phyloP scores from a whole-genome alignment of 495 filamentous ascomycete genomes.

The Glarea lozoyensis region DNA sequence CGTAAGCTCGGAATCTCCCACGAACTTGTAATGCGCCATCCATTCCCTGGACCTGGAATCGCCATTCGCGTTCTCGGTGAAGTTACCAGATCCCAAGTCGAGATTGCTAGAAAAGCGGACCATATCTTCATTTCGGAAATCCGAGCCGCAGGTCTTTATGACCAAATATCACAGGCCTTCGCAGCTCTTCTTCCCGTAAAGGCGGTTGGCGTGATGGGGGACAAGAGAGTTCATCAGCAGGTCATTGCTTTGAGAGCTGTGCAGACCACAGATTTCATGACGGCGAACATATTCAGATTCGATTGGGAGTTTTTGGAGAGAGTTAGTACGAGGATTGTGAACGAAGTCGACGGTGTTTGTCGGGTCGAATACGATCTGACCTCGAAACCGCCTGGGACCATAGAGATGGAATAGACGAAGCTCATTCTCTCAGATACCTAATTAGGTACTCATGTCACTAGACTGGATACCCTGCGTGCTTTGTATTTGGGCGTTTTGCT shows the following conservation, averaged over 20 bases:
- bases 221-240: constrained; percentile 53
- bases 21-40: constrained; percentile 76
- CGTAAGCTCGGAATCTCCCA: constrained; percentile 65
- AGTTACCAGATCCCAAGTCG: constrained; percentile 70
- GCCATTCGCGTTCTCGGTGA: constrained; percentile 85
- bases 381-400: constrained; percentile 73
- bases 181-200: constrained; percentile 62
- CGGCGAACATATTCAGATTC: constrained; percentile 40
- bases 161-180: constrained; percentile 74
- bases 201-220: constrained; percentile 75
- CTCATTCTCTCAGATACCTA: too few relatives aligned
- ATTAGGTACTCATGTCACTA: too few relatives aligned
- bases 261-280: constrained; percentile 72
- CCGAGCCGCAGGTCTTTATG: constrained; percentile 70
- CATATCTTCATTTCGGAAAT: constrained; percentile 85
- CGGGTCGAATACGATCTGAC: constrained; percentile 49
- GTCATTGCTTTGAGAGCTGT: constrained; percentile 64
- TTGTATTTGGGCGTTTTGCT: too few relatives aligned
- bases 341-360: constrained; percentile 71
- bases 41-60: constrained; percentile 76
- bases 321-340: constrained; percentile 64
- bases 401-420: constrained; percentile 73
- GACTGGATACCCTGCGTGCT: too few relatives aligned
- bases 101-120: constrained; percentile 77
- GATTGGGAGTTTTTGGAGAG: constrained; percentile 56